phyloP scores from a whole-genome alignment of 768 basidiomycete genomes.

The Suillus occidentalis region DNA sequence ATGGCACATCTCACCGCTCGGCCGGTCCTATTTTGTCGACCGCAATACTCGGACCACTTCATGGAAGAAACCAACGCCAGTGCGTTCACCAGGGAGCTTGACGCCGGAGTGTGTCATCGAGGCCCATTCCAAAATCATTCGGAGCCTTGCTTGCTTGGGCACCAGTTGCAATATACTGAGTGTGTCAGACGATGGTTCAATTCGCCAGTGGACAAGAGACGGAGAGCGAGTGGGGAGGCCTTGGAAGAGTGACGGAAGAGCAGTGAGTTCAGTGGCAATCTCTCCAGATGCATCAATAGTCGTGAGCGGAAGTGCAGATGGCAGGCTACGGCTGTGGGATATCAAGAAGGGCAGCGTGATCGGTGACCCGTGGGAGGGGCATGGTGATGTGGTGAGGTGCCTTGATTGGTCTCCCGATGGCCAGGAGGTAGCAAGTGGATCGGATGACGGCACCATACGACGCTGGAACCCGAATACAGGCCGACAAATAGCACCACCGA shows the following conservation, averaged over 20 bases:
- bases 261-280: neutral
- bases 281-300: neutral
- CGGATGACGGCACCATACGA: constrained; percentile 14
- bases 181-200: neutral
- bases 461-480: constrained; percentile 15
- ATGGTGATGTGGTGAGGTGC: neutral
- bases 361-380: neutral
- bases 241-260: neutral
- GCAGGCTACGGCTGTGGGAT: neutral
- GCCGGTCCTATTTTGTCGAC: neutral
- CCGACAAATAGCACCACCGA: neutral
- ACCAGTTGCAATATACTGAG: neutral
- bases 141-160: neutral
- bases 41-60: neutral
- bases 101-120: neutral
- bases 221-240: neutral
- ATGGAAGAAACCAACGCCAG: neutral
- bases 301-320: neutral
- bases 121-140: neutral
- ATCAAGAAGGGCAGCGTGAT: neutral
- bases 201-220: neutral
- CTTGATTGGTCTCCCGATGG: constrained; percentile 16
- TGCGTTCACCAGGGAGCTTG: neutral
- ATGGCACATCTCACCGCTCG: neutral
- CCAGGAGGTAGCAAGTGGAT: constrained; percentile 13